These are phyloP conservation scores for Candida awuae DNA, from an alignment of 805 yeast species.

Conservation along the genomic window DNA sequence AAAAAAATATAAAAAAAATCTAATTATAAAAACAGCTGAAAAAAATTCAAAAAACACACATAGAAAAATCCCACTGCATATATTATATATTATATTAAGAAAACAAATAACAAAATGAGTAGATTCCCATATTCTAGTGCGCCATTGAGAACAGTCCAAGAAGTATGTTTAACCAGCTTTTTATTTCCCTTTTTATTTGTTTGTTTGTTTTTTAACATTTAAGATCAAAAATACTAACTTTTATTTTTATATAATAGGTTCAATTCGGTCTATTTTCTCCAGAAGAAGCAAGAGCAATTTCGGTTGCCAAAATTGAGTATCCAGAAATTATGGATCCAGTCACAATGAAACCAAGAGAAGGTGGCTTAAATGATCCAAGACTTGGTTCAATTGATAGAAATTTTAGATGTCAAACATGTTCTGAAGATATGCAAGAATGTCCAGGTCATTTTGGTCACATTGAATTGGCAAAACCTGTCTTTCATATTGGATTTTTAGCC, in stretches of 20 bases:
- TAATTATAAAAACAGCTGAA: conserved; percentile 1
- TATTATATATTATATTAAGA: background rate
- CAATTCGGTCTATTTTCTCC: conserved; percentile 98
- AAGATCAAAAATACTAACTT: background rate
- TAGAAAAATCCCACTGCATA: conserved; percentile 7
- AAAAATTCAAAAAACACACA: background rate
- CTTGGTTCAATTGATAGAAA: conserved; percentile 96
- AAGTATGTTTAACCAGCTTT: conserved; percentile 44
- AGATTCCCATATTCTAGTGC: conserved; percentile 94
- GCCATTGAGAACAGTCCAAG: conserved; percentile 93
- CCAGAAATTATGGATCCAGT: conserved; percentile 99
- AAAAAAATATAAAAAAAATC: conserved; percentile 1
- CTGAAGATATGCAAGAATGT: conserved; percentile 98
- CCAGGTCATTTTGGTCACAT: conserved; percentile 99
- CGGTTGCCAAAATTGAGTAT: conserved; percentile 95
- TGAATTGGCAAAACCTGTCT: conserved; percentile 96
- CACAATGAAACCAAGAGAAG: conserved; percentile 88
- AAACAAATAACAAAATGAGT: conserved; percentile 21
- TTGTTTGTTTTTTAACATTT: conserved; percentile 2
- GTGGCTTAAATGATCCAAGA: conserved; percentile 95
- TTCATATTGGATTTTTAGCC: conserved; percentile 91
- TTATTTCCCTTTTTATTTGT: conserved; percentile 6
- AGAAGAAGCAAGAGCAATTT: conserved; percentile 93
- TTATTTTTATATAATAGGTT: conserved; percentile 35
- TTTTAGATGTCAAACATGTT: conserved; percentile 97